phyloP scores from a whole-genome alignment of 2,329 filamentous ascomycete genomes.

The Thielaviopsis cerberus region DNA sequence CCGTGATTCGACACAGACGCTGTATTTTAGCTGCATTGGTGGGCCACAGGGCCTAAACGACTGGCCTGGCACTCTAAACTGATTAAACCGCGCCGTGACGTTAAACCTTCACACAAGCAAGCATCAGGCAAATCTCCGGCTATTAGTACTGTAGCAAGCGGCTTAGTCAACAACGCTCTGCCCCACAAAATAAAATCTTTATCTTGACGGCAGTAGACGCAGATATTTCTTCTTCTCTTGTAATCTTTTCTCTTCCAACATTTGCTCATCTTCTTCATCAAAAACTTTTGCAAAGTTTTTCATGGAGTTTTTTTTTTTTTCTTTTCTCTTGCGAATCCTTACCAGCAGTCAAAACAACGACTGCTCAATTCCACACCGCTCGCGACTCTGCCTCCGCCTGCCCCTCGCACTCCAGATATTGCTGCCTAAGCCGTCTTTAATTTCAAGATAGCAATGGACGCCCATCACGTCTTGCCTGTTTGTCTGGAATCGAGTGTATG shows the following conservation, averaged over 20 bases:
- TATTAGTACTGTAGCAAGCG: not conserved
- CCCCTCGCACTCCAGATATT: not conserved
- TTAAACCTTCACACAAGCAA: no score
- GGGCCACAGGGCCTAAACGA: not conserved
- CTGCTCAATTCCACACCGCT: not conserved
- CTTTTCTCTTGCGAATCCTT: no score
- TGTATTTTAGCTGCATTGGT: not conserved
- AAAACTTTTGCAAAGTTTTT: not conserved
- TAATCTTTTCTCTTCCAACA: not conserved
- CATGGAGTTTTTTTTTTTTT: no score
- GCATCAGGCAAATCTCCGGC: conserved; percentile 6
- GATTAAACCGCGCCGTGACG: not conserved
- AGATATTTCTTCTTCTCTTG: not conserved
- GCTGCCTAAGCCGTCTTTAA: not conserved
- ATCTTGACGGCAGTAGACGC: not conserved
- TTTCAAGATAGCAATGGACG: not conserved
- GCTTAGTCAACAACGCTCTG: conserved; percentile 7
- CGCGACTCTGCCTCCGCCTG: not conserved
- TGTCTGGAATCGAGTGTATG: conserved; percentile 1
- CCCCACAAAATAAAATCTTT: conserved; percentile 8
- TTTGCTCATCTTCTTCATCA: not conserved
- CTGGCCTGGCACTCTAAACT: no score
- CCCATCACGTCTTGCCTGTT: not conserved
- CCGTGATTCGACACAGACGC: no score
- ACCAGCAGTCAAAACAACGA: not conserved